These are phyloP conservation scores for Grosmannia penicillata DNA, from an alignment of 2,329 filamentous ascomycete genomes.

Conservation along the genomic window DNA sequence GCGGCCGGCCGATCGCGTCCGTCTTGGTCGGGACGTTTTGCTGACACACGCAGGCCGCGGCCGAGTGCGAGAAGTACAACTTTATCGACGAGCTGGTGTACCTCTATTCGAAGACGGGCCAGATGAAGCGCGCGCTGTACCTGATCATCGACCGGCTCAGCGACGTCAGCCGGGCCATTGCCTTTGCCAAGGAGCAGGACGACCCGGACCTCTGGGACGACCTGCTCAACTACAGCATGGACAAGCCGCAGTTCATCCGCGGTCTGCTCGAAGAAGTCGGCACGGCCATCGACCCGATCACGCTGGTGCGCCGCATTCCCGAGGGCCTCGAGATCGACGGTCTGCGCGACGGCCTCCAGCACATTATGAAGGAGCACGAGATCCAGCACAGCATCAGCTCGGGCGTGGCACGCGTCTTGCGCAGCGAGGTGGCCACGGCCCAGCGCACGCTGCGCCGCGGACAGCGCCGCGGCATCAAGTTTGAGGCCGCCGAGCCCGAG, in stretches of 20 bases:
- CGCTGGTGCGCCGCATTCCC: conserved; percentile 77
- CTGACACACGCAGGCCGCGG: conserved; percentile 36
- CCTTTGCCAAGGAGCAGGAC: conserved; percentile 85
- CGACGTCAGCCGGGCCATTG: conserved; percentile 83
- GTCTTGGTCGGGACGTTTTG: neutral
- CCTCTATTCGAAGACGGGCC: conserved; percentile 85
- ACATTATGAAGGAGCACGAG: conserved; percentile 91
- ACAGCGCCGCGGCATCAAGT: conserved; percentile 76
- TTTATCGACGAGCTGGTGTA: conserved; percentile 93
- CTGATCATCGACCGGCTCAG: conserved; percentile 88
- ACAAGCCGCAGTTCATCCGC: conserved; percentile 88
- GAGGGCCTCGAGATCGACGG: conserved; percentile 88
- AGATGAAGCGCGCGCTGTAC: conserved; percentile 80
- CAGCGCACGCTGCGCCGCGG: conserved; percentile 71
- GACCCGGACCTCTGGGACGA: conserved; percentile 93
- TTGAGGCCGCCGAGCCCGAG: conserved; percentile 60
- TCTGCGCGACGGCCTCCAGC: conserved; percentile 70
- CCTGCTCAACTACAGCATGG: conserved; percentile 89
- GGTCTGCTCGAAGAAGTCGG: conserved; percentile 87
- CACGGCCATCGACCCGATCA: conserved; percentile 84
- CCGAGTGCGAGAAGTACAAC: conserved; percentile 64
- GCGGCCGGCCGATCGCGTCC: neutral
- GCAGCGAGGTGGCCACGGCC: conserved; percentile 72
- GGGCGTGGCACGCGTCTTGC: conserved; percentile 73
- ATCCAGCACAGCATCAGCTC: conserved; percentile 86